phyloP scores from a whole-genome alignment of 352 stramenopile genomes.

The Pythium vanterpoolii region DNA sequence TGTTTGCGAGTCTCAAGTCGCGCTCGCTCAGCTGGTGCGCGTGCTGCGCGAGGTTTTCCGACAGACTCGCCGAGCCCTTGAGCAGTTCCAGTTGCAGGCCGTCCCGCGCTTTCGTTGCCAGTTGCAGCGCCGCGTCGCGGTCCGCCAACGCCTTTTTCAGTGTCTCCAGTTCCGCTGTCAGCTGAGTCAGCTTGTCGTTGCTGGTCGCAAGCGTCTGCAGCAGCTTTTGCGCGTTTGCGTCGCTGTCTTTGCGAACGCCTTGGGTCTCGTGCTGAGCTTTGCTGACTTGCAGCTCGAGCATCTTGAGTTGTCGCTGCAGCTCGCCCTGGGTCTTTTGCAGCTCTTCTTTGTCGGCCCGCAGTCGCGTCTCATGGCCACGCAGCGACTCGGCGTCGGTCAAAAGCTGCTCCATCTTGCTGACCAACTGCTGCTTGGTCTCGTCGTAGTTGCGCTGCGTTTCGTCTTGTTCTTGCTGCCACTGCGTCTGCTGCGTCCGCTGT shows the following conservation, averaged over 20 bases:
- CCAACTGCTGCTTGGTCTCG: constrained; percentile 46
- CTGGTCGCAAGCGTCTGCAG: constrained; percentile 37
- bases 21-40: constrained; percentile 35
- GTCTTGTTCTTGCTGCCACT: constrained; percentile 25
- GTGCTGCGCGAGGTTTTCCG: constrained; percentile 34
- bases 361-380: constrained; percentile 37
- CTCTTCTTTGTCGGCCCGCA: constrained; percentile 56
- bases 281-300: constrained; percentile 42
- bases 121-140: constrained; percentile 38
- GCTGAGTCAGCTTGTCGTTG: constrained; percentile 38
- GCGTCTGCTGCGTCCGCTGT: constrained; percentile 22
- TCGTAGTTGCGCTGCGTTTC: constrained; percentile 32
- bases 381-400: constrained; percentile 46
- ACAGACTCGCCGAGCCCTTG: constrained; percentile 31
- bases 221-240: constrained; percentile 37
- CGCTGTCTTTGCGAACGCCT: constrained; percentile 51
- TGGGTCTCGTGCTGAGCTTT: constrained; percentile 45
- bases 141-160: constrained; percentile 38
- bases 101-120: constrained; percentile 41
- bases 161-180: constrained; percentile 37
- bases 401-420: constrained; percentile 64
- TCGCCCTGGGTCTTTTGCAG: constrained; percentile 35
- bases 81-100: constrained; percentile 42
- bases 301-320: constrained; percentile 30
- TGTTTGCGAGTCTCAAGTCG: constrained; percentile 36